phyloP scores from a whole-genome alignment of 306 rosid genomes.

The Cyclanthera cordifolia region DNA sequence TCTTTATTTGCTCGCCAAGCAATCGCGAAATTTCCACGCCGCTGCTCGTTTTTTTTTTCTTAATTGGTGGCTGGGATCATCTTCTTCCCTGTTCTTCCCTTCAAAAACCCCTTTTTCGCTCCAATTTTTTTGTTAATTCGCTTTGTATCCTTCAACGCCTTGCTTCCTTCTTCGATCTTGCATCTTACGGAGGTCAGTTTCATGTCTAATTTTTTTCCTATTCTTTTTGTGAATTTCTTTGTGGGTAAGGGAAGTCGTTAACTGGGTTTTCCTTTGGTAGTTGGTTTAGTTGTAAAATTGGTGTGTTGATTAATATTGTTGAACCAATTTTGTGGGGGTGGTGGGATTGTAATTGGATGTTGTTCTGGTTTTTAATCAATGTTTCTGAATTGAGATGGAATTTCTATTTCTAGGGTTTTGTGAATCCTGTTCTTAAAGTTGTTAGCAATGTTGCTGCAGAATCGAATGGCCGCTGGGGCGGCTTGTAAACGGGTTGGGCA shows the following conservation, averaged over 20 bases:
- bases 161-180: not conserved
- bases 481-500: slow-evolving; percentile 44
- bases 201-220: not conserved
- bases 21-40: not conserved
- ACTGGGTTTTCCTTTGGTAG: not conserved
- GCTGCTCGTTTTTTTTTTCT: not conserved
- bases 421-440: not conserved
- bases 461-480: slow-evolving; percentile 58
- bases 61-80: not conserved
- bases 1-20: slow-evolving; percentile 5
- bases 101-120: not conserved
- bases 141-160: not conserved
- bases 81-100: not conserved
- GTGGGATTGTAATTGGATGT: not conserved
- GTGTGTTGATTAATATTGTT: not conserved
- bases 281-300: not conserved
- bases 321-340: not conserved
- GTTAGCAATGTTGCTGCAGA: slow-evolving; percentile 17
- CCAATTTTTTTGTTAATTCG: not conserved
- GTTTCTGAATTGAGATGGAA: not conserved
- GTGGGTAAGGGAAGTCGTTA: not conserved
- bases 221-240: not conserved
- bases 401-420: slow-evolving; percentile 5
- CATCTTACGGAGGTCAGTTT: not conserved
- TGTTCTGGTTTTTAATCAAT: not conserved